phyloP scores from a whole-genome alignment of 768 basidiomycete species.

The Serendipita indica region DNA sequence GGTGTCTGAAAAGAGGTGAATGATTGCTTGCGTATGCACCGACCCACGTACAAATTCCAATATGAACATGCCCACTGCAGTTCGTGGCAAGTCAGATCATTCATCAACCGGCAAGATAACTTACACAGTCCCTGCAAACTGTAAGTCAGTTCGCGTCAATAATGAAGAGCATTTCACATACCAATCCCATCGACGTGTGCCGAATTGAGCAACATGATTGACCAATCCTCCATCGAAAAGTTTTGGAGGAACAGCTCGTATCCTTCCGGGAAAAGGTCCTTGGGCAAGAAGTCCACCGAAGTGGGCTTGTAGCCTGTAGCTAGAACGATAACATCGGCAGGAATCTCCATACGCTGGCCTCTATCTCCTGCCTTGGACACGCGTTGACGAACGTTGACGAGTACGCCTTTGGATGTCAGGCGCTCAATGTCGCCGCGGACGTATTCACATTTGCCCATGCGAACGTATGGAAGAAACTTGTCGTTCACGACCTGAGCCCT shows the following conservation, averaged over 20 bases:
- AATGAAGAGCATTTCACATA: conserved; percentile 21
- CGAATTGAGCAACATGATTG: conserved; percentile 36
- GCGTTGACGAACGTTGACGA: conserved; percentile 27
- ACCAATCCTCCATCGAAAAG: conserved; percentile 41
- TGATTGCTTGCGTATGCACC: background rate
- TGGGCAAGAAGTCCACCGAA: conserved; percentile 30
- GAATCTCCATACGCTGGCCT: conserved; percentile 23
- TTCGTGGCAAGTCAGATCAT: conserved; percentile 10
- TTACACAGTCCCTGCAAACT: conserved; percentile 19
- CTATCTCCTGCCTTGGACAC: conserved; percentile 24
- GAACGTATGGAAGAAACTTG: conserved; percentile 33
- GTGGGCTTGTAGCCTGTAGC: conserved; percentile 42
- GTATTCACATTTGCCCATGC: conserved; percentile 30
- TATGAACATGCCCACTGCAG: conserved; percentile 25
- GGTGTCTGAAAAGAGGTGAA: conserved; percentile 23
- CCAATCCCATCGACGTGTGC: conserved; percentile 36
- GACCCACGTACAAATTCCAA: conserved; percentile 33
- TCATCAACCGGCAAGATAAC: too few relatives aligned
- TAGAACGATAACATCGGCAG: conserved; percentile 35
- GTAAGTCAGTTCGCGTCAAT: conserved; percentile 1
- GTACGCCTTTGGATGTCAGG: conserved; percentile 27
- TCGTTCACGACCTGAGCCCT: conserved; percentile 33
- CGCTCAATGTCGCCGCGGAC: conserved; percentile 32
- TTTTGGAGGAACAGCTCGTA: conserved; percentile 42
- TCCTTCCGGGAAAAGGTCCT: conserved; percentile 36